These are phyloP conservation scores for Diaporthe citri DNA, from an alignment of 2,329 filamentous ascomycete genomes.

Conservation along the genomic window DNA sequence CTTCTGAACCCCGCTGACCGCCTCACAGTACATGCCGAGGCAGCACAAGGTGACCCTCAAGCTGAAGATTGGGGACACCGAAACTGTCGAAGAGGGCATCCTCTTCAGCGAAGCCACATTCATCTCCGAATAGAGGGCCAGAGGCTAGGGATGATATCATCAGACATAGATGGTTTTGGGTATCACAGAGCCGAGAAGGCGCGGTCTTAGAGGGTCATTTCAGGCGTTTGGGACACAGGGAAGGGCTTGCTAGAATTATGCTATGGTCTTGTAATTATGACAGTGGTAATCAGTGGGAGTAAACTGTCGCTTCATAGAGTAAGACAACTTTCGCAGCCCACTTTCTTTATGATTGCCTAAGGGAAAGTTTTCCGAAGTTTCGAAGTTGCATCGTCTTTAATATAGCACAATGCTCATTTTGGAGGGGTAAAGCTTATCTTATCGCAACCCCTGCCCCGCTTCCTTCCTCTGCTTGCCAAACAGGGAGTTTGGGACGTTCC, in stretches of 20 bases:
- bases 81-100: conserved; percentile 80
- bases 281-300: conserved; percentile 20
- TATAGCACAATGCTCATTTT: neutral
- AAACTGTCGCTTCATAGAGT: conserved; percentile 30
- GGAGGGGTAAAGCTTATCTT: conserved; percentile 35
- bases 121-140: conserved; percentile 72
- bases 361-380: neutral
- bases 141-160: conserved; percentile 8
- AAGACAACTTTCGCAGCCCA: conserved; percentile 23
- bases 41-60: conserved; percentile 78
- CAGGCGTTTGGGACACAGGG: conserved; percentile 30
- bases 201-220: conserved; percentile 30
- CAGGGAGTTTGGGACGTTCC: neutral
- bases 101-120: conserved; percentile 96
- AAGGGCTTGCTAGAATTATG: conserved; percentile 28
- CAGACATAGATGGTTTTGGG: conserved; percentile 39
- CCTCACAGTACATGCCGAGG: conserved; percentile 74
- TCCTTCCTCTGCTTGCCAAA: neutral
- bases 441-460: conserved; percentile 13
- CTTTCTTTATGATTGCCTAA: too few species aligned
- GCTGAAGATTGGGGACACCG: conserved; percentile 85
- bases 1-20: conserved; percentile 43
- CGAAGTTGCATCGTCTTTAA: neutral
- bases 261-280: conserved; percentile 26
- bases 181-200: conserved; percentile 31